Percentiles rank a stretch among this genome's conserved stretches.
Evolutionary conservation across 805 yeast genomes (phyloP).

Genomic region (Wickerhamiella parazyma): DNA sequence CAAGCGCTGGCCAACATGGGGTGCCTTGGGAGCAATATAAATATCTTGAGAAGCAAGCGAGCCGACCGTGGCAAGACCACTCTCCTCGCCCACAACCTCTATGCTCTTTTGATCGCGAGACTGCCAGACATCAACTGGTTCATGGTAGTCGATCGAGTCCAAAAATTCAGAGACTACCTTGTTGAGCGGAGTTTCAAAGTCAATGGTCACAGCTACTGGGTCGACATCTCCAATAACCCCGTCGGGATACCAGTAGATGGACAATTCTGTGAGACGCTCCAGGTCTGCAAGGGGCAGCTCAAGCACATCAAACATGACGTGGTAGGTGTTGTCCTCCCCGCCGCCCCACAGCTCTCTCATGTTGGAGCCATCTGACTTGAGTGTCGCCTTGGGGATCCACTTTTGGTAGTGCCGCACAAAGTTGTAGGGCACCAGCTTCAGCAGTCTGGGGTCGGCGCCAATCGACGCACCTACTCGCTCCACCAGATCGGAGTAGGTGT

Average conservation of each 20-base stretch:
- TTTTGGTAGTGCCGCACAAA: neutral
- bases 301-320: slow-evolving; percentile 61
- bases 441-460: slow-evolving; percentile 40
- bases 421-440: slow-evolving; percentile 45
- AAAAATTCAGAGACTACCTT: neutral
- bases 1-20: neutral
- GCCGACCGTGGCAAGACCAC: neutral
- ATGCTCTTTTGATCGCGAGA: neutral
- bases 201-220: neutral
- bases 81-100: neutral
- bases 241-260: slow-evolving; percentile 57
- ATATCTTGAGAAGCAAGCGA: neutral
- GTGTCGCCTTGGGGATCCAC: slow-evolving; percentile 1
- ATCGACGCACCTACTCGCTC: slow-evolving; percentile 43
- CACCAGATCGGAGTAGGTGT: slow-evolving; percentile 47
- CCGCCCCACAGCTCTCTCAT: slow-evolving; percentile 11
- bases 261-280: slow-evolving; percentile 58
- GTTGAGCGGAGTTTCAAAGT: neutral
- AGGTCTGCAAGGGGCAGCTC: slow-evolving; percentile 61
- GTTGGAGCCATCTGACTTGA: slow-evolving; percentile 12
- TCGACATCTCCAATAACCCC: slow-evolving; percentile 29
- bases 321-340: slow-evolving; percentile 12
- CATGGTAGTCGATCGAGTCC: neutral
- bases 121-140: neutral
- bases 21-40: neutral